Evolutionary conservation across 768 basidiomycete species (phyloP), one percentile per base, ranked within the genome.

Genomic region (Suillus spraguei): DNA sequence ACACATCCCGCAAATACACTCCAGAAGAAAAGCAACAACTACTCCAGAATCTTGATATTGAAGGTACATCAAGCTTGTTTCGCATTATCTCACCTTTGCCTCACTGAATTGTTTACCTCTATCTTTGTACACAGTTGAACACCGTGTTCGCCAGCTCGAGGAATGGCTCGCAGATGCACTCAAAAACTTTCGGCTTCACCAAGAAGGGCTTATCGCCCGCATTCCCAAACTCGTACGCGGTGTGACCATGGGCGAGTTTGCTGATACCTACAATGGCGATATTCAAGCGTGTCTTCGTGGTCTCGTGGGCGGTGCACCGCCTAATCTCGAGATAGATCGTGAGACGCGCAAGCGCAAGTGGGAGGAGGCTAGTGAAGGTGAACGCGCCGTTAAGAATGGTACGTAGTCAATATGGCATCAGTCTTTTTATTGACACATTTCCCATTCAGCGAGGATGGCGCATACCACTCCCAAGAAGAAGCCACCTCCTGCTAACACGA

Each of bases 171-270:
- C 82, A 60, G 88, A 89, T 72, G 83, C 85, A 4, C 86, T 93
- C 60, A 86, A 91, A 67, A 88, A 87, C 70, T 93, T 92, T 71
- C 84, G 81, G 2, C 82, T 88, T 32, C 89, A 90, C 68, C 89
- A 91, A 70, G 90, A 93, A 70, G 86, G 86, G 0, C 87, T 87
- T 62, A 84, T 93, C 3, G 84, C 83, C 20, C 85, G 88, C 59
- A 90, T 93, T 38, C 92, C 91, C 0, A 90, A 87, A 68, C 85
- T 87, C 66, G 87, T 94, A 41, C 84, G 90, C 39, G 77, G 77
- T 35, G 86, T 93, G 74, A 85, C 86, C 16, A 86, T 94, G 83
- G 85, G 85, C 66, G 91, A 92, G 50, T 92, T 94, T 73, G 88
- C 86, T 20, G 84, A 86, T 64, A 91, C 89, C 71, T 93, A 92